Conservation (phyloP, 495 filamentous ascomycete genomes). For the Penicillium ucsense region DNA sequence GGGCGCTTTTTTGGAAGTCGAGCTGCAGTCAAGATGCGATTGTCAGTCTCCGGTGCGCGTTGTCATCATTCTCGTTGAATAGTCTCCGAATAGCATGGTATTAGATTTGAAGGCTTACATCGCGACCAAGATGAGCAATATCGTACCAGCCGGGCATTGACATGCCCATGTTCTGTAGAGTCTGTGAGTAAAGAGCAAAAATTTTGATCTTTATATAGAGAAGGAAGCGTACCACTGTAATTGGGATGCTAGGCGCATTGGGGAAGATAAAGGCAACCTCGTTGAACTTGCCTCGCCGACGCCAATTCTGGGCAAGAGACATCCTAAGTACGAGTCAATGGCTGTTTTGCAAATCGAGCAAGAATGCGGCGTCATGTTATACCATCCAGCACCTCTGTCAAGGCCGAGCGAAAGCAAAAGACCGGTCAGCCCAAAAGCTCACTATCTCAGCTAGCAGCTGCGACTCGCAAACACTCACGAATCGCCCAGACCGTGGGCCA, state of each 20-base stretch:
- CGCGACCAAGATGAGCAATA: conserved; percentile 51
- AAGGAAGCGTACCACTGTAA: conserved; percentile 59
- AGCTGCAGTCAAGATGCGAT: conserved; percentile 14
- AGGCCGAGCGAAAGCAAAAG: not conserved
- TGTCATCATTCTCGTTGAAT: too few species aligned
- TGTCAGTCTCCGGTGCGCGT: not conserved
- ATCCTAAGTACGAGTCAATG: conserved; percentile 38
- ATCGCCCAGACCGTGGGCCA: conserved; percentile 85
- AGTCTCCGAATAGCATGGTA: too few species aligned
- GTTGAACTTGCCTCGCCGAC: conserved; percentile 69
- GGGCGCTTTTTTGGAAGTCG: conserved; percentile 38
- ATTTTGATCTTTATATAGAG: not conserved
- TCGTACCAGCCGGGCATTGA: conserved; percentile 91
- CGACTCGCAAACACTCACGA: conserved; percentile 32
- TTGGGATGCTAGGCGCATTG: conserved; percentile 82
- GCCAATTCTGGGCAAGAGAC: conserved; percentile 79
- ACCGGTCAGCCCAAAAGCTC: not conserved
- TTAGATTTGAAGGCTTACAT: conserved; percentile 21
- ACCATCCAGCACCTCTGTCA: conserved; percentile 5
- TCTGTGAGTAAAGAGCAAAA: not conserved
- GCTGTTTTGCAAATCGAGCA: not conserved
- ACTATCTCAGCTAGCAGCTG: not conserved
- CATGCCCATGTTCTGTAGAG: conserved; percentile 63
- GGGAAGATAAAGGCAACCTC: conserved; percentile 91
- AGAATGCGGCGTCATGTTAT: not conserved